A percentile compares a stretch with the other conserved stretches of the same genome.
Evolutionary conservation across 805 yeast genomes (phyloP).

Genomic region (Zygoascus flipseniorum): DNA sequence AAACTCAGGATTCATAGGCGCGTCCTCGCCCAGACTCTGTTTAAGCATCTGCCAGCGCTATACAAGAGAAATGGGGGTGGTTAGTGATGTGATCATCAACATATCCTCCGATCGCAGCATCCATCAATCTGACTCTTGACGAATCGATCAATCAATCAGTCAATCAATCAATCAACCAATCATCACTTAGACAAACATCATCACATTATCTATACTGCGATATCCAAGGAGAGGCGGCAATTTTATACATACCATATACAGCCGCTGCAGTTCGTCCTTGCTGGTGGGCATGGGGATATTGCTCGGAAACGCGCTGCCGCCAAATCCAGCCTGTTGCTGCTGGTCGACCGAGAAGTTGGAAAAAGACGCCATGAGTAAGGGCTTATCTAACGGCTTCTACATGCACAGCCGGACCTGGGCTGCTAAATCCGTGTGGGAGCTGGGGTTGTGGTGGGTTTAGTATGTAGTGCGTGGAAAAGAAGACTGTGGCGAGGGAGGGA

Average conservation of each 20-base stretch:
- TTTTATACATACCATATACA: constrained; percentile 16
- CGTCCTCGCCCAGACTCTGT: constrained; percentile 40
- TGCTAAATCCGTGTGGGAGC: not conserved
- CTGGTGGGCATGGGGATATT: constrained; percentile 13
- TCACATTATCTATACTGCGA: no score
- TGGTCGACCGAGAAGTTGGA: not conserved
- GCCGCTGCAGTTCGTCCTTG: constrained; percentile 20
- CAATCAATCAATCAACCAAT: no score
- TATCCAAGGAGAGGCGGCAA: no score
- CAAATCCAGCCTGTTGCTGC: not conserved
- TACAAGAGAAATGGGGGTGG: not conserved
- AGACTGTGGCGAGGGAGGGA: not conserved
- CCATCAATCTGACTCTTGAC: no score
- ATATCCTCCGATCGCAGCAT: not conserved
- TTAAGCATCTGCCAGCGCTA: constrained; percentile 52
- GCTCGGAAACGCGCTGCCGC: not conserved
- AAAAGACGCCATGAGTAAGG: not conserved
- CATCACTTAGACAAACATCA: no score
- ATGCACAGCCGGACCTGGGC: not conserved
- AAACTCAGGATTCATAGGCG: constrained; percentile 50
- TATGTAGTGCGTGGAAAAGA: not conserved
- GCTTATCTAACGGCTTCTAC: not conserved
- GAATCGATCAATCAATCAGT: no score
- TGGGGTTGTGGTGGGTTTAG: not conserved
- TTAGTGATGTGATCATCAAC: not conserved